phyloP scores from a whole-genome alignment of 768 basidiomycete genomes.

The Inosperma sp. region DNA sequence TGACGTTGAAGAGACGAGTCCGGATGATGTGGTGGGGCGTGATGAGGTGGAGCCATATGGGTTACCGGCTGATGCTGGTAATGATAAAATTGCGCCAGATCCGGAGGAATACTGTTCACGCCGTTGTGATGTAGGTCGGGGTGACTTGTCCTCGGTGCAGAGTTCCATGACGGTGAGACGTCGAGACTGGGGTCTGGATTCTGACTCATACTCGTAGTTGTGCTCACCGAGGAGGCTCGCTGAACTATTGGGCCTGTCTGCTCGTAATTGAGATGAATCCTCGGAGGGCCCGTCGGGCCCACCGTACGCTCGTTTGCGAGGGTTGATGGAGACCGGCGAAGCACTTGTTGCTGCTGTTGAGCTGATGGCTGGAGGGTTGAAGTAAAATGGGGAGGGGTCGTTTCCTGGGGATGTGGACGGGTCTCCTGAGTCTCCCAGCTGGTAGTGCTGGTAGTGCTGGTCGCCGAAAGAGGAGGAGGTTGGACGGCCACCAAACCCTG shows the following conservation, averaged over 20 bases:
- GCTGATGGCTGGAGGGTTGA: constrained; percentile 58
- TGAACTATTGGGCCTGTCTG: constrained; percentile 7
- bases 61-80: constrained; percentile 22
- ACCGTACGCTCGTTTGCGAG: constrained; percentile 60
- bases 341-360: constrained; percentile 28
- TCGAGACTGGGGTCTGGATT: constrained; percentile 75
- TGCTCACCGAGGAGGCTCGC: constrained; percentile 16
- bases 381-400: constrained; percentile 71
- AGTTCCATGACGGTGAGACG: constrained; percentile 83
- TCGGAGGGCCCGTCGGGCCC: constrained; percentile 49
- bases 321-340: constrained; percentile 32
- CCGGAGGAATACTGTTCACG: constrained; percentile 20
- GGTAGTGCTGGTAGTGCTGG: constrained; percentile 13
- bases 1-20: constrained; percentile 40
- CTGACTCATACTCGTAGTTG: constrained; percentile 63
- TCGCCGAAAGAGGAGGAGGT: constrained; percentile 19
- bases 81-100: constrained; percentile 39
- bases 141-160: constrained; percentile 58
- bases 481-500: constrained; percentile 33
- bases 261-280: constrained; percentile 18
- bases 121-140: constrained; percentile 8
- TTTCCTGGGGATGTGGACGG: constrained; percentile 25
- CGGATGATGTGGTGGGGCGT: constrained; percentile 42
- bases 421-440: constrained; percentile 15
- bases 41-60: constrained; percentile 7